Percentiles rank a stretch among this genome's conserved stretches.
These are phyloP conservation scores for Maudiozyma humilis DNA, from an alignment of 1,139 yeast genomes.

Conservation along the genomic window DNA sequence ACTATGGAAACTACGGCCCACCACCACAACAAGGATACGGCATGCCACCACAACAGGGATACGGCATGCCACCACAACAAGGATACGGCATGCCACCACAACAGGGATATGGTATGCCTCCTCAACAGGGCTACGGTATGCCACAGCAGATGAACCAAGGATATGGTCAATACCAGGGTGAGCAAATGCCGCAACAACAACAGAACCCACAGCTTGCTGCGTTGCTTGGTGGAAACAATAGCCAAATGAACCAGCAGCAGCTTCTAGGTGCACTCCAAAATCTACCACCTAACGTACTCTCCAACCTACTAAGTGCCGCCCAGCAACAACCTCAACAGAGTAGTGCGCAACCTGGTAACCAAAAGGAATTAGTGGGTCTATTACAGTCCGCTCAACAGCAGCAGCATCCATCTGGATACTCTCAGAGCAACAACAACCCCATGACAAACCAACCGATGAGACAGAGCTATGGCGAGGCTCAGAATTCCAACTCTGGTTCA, in stretches of 20 bases:
- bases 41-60: slow-evolving; percentile 17
- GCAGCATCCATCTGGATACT: slow-evolving; percentile 10
- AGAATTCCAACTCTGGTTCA: slow-evolving; percentile 9
- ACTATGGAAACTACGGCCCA: background rate
- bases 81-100: slow-evolving; percentile 12
- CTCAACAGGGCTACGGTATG: slow-evolving; percentile 17
- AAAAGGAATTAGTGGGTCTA: slow-evolving; percentile 24
- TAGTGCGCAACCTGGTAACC: slow-evolving; percentile 17
- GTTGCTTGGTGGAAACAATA: slow-evolving; percentile 16
- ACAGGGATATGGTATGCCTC: slow-evolving; percentile 14
- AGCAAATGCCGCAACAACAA: slow-evolving; percentile 14
- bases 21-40: slow-evolving; percentile 20
- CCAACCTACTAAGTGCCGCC: slow-evolving; percentile 39
- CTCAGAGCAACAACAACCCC: slow-evolving; percentile 6
- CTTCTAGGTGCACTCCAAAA: slow-evolving; percentile 37
- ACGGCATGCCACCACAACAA: slow-evolving; percentile 7
- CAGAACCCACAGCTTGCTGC: slow-evolving; percentile 20
- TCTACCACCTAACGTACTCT: slow-evolving; percentile 46
- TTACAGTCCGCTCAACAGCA: slow-evolving; percentile 21
- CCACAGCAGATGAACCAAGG: slow-evolving; percentile 24
- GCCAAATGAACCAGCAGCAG: slow-evolving; percentile 30
- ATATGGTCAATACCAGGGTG: slow-evolving; percentile 22
- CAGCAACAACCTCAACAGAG: slow-evolving; percentile 32
- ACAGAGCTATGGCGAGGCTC: background rate
- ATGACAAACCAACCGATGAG: slow-evolving; percentile 10